phyloP scores from a whole-genome alignment of 306 rosid species.

The Alnus rubra region DNA sequence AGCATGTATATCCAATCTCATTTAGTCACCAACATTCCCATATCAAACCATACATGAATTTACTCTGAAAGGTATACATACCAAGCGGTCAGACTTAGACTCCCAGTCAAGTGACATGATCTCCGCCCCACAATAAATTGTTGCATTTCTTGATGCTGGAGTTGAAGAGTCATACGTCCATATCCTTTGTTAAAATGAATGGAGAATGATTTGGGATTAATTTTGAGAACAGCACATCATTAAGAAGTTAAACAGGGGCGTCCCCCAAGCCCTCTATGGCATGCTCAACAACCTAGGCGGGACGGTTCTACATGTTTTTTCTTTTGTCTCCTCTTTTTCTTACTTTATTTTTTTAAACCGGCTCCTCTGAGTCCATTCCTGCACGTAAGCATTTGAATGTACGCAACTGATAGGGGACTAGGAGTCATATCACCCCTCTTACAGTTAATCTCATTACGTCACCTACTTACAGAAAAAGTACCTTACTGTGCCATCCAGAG shows the following conservation, averaged over 20 bases:
- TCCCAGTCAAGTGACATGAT: conserved; percentile 95
- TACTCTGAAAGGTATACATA: conserved; percentile 44
- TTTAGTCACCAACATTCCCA: conserved; percentile 12
- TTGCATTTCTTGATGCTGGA: conserved; percentile 92
- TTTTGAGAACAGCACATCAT: conserved; percentile 15
- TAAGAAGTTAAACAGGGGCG: conserved; percentile 20
- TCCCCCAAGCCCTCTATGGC: background rate
- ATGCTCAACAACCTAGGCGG: conserved; percentile 5
- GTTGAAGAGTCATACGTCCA: conserved; percentile 94
- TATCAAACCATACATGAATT: conserved; percentile 16
- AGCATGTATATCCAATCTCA: conserved; percentile 26
- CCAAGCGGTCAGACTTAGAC: conserved; percentile 94
- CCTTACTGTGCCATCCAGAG: conserved; percentile 96
- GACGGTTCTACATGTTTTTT: background rate
- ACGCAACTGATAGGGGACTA: conserved; percentile 16
- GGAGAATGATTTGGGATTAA: conserved; percentile 21
- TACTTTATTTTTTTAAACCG: background rate
- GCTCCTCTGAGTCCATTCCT: conserved; percentile 7
- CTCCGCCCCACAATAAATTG: conserved; percentile 94
- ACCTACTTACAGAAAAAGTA: conserved; percentile 28
- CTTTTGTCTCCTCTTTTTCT: conserved; percentile 5
- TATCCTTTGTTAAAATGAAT: conserved; percentile 53
- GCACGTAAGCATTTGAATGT: conserved; percentile 11
- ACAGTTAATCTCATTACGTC: conserved; percentile 1
- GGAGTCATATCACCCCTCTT: conserved; percentile 15